These are phyloP conservation scores for Paraphaeosphaeria sporulosa DNA, from an alignment of 2,329 filamentous ascomycete species.

Conservation along the genomic window DNA sequence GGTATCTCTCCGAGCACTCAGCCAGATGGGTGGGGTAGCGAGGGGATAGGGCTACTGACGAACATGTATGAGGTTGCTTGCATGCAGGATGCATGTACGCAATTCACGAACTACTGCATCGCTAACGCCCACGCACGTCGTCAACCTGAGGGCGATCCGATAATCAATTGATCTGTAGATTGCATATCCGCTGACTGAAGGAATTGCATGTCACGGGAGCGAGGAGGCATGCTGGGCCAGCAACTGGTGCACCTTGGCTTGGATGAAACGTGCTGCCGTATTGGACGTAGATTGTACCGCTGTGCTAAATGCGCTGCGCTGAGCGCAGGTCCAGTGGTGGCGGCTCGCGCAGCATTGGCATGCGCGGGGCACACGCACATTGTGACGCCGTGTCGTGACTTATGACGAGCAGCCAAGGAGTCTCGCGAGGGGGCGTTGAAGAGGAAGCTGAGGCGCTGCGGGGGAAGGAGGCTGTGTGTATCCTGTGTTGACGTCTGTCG, in stretches of 20 bases:
- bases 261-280: too few relatives aligned
- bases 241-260: too few relatives aligned
- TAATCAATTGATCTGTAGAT: background rate
- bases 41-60: background rate
- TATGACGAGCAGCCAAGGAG: conserved; percentile 12
- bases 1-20: background rate
- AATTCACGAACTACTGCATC: background rate
- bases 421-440: background rate
- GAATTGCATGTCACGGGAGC: background rate
- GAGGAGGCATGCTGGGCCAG: too few relatives aligned
- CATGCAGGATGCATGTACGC: background rate
- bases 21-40: background rate
- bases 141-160: background rate
- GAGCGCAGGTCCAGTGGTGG: background rate
- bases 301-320: too few relatives aligned
- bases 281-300: too few relatives aligned
- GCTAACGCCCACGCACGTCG: background rate
- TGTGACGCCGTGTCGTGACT: background rate
- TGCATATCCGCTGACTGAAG: background rate
- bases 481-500: too few relatives aligned
- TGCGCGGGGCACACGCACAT: background rate
- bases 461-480: conserved; percentile 1
- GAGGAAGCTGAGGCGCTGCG: background rate
- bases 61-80: background rate
- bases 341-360: background rate